A percentile compares a stretch with the other conserved stretches of the same genome.
These are phyloP conservation scores for Bondarzewia mesenterica DNA, from an alignment of 1,284 basidiomycete species.

Conservation along the genomic window DNA sequence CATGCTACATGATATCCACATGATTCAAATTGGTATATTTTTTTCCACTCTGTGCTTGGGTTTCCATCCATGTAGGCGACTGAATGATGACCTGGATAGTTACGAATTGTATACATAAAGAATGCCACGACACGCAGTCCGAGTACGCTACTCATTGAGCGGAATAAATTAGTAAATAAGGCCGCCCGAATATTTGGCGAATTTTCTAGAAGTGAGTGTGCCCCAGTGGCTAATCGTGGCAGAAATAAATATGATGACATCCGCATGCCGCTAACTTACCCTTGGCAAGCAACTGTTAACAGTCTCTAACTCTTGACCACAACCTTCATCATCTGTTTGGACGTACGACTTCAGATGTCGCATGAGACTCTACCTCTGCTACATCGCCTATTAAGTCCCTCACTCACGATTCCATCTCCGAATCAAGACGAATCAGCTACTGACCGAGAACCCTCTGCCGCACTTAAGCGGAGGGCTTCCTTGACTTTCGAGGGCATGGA, in stretches of 20 bases:
- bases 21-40: not conserved
- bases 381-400: not conserved
- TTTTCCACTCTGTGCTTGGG: not conserved
- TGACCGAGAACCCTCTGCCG: slow-evolving; percentile 3
- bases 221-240: not conserved
- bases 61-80: no score
- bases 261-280: no score
- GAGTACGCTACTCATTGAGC: no score
- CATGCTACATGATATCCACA: not conserved
- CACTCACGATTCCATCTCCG: not conserved
- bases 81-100: no score
- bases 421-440: not conserved
- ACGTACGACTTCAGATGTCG: not conserved
- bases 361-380: not conserved
- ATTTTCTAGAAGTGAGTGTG: not conserved
- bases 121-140: no score
- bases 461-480: slow-evolving; percentile 56
- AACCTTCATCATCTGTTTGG: not conserved
- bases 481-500: slow-evolving; percentile 45
- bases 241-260: not conserved
- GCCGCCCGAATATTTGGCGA: not conserved
- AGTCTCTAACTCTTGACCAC: no score
- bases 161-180: no score
- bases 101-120: no score
- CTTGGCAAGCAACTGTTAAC: no score